phyloP scores from a whole-genome alignment of 2,329 filamentous ascomycete species.

The Calonectria hawksworthii region DNA sequence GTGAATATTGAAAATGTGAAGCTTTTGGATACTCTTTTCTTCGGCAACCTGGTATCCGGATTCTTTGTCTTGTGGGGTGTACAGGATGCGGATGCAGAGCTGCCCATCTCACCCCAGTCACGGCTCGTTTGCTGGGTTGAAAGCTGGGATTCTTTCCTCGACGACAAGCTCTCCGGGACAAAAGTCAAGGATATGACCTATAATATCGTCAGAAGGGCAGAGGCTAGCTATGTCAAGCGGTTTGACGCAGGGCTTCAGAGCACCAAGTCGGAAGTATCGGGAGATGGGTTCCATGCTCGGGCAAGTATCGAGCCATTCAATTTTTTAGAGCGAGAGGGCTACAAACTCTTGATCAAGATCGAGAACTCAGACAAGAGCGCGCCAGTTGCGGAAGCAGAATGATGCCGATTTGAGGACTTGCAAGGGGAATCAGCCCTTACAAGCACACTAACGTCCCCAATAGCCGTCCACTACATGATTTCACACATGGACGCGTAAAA shows the following conservation, averaged over 20 bases:
- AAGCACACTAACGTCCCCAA: too few species aligned
- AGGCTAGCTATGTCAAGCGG: not conserved
- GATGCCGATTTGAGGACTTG: too few species aligned
- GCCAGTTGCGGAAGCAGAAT: not conserved
- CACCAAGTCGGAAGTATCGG: not conserved
- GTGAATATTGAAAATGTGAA: not conserved
- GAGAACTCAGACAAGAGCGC: not conserved
- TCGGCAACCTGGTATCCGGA: not conserved
- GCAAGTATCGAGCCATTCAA: not conserved
- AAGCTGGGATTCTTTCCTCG: not conserved
- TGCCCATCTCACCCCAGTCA: not conserved
- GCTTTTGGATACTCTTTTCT: not conserved
- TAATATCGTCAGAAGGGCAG: not conserved
- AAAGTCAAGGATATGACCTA: not conserved
- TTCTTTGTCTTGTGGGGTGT: conserved; percentile 11
- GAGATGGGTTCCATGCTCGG: not conserved
- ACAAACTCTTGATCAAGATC: not conserved
- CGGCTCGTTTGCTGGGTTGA: not conserved
- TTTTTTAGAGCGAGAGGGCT: not conserved
- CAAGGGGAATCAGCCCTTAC: too few species aligned
- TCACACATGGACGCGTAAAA: too few species aligned
- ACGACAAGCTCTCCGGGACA: not conserved
- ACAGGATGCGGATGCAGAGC: not conserved
- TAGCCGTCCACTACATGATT: too few species aligned
- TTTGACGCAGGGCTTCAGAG: not conserved